Conservation (phyloP, 208 protist genomes). For the Trichomonas tenax region DNA sequence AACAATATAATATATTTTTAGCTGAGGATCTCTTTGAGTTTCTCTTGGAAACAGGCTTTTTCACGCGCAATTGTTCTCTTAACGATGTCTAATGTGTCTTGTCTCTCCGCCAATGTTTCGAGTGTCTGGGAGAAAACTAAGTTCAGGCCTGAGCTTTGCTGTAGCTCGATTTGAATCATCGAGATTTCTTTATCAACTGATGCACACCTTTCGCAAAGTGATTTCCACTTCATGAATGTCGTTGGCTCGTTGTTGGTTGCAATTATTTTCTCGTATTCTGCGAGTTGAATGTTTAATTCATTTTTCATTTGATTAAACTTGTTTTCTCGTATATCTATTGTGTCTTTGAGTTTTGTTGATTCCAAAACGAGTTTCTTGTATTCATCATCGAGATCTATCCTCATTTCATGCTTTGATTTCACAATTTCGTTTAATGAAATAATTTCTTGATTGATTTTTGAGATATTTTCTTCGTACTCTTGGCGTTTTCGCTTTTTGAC, state of each 20-base stretch:
- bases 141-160: not conserved
- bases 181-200: not conserved
- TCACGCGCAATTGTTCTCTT: not conserved
- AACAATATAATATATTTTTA: not conserved
- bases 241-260: not conserved
- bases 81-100: not conserved
- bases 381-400: not conserved
- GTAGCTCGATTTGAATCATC: not conserved
- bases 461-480: not conserved
- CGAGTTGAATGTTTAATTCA: not conserved
- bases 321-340: not conserved
- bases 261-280: not conserved
- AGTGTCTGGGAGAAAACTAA: not conserved
- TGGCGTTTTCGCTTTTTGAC: not conserved
- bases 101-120: not conserved
- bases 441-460: not conserved
- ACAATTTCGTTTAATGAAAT: not conserved
- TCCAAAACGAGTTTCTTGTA: not conserved
- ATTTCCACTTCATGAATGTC: not conserved
- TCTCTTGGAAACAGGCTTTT: not conserved
- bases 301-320: not conserved
- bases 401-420: not conserved
- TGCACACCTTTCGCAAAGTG: not conserved
- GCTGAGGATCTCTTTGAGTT: not conserved
- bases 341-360: not conserved